phyloP scores from a whole-genome alignment of 306 rosid genomes.

The Ochetophila trinervis region DNA sequence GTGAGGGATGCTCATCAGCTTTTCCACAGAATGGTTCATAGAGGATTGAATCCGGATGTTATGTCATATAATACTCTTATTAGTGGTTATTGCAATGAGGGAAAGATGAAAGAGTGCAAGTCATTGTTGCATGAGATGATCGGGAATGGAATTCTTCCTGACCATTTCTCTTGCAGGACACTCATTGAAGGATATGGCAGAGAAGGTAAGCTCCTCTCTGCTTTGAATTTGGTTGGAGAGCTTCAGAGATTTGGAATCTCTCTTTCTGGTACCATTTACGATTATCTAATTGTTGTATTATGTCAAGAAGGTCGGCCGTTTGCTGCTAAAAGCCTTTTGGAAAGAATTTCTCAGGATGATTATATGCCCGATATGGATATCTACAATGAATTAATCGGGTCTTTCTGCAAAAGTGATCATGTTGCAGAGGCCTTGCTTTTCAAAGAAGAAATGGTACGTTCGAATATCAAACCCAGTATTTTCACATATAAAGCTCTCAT shows the following conservation, averaged over 20 bases:
- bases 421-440: conserved; percentile 50
- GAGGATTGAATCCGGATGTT: conserved; percentile 65
- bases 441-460: conserved; percentile 48
- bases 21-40: conserved; percentile 73
- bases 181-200: conserved; percentile 64
- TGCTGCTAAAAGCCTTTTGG: conserved; percentile 73
- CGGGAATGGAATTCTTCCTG: conserved; percentile 50
- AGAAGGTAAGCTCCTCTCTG: conserved; percentile 60
- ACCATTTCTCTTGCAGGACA: conserved; percentile 56
- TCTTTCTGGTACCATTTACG: conserved; percentile 45
- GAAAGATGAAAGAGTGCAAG: conserved; percentile 51
- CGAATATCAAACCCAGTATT: conserved; percentile 37
- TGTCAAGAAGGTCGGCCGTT: conserved; percentile 71
- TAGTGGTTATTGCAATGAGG: conserved; percentile 61
- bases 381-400: conserved; percentile 46
- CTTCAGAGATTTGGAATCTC: conserved; percentile 50
- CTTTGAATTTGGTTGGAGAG: conserved; percentile 70
- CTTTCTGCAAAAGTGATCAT: conserved; percentile 48
- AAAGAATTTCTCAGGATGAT: conserved; percentile 46
- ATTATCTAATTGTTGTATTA: conserved; percentile 52
- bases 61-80: conserved; percentile 68
- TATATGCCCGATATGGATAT: conserved; percentile 42
- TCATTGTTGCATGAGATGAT: conserved; percentile 68
- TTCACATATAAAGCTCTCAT: conserved; percentile 50
- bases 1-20: conserved; percentile 85